phyloP scores from a whole-genome alignment of 2,329 filamentous ascomycete genomes.

The Xylaria sp. region DNA sequence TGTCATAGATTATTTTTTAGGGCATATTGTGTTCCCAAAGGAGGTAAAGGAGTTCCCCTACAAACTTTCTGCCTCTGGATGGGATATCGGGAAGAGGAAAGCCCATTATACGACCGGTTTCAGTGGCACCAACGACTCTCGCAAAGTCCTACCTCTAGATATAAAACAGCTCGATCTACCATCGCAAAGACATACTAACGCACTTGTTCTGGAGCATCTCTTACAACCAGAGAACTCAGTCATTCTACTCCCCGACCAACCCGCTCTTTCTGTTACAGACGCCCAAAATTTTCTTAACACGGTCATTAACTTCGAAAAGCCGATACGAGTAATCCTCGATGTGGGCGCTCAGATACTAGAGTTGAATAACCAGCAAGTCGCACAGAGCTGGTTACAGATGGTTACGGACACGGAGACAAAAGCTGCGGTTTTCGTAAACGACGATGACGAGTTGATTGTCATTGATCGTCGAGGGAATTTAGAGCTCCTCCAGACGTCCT shows the following conservation, averaged over 20 bases:
- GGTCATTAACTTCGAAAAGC: constrained; percentile 52
- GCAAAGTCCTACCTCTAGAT: constrained; percentile 64
- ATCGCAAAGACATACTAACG: constrained; percentile 71
- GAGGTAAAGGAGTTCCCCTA: constrained; percentile 70
- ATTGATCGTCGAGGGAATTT: constrained; percentile 58
- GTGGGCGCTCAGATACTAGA: constrained; percentile 77
- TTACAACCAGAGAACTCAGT: constrained; percentile 63
- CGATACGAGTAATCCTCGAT: constrained; percentile 71
- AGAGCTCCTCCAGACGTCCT: constrained; percentile 65
- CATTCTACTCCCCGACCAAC: constrained; percentile 39
- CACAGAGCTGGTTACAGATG: constrained; percentile 60
- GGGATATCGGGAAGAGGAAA: constrained; percentile 67
- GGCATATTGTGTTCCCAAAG: constrained; percentile 66
- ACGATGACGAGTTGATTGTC: constrained; percentile 64
- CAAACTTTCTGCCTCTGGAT: constrained; percentile 73
- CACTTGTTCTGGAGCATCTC: constrained; percentile 69
- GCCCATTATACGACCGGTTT: constrained; percentile 69
- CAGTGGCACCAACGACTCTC: constrained; percentile 74
- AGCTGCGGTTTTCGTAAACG: constrained; percentile 67
- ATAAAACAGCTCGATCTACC: constrained; percentile 66
- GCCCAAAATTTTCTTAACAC: constrained; percentile 57
- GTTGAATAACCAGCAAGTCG: constrained; percentile 65
- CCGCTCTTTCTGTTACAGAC: not conserved
- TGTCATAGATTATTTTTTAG: constrained; percentile 71
- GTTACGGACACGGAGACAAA: constrained; percentile 43